Base-by-base conservation (phyloP, 495 filamentous ascomycete genomes). In the Aspergillus steynii region DNA sequence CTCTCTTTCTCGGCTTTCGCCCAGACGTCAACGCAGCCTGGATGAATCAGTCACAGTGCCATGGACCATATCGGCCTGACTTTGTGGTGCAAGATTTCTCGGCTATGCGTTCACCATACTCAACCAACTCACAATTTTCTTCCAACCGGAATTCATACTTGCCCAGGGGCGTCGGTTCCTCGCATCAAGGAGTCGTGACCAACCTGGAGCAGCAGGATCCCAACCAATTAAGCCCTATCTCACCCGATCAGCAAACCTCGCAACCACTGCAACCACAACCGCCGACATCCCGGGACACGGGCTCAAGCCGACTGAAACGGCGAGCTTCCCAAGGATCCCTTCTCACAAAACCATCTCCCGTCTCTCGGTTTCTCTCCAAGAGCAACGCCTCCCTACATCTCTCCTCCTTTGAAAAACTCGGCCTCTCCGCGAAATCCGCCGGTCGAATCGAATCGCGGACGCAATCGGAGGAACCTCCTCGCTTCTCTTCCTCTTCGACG, bases 271-370 rank as follows among this genome's bases (percentile, higher is more conserved):
- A 46, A 61, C 45, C 46, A 68, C 55, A 53, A 63, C 31, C 66
- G 51, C 47, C 60, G 58, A 34, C 61, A 54, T 26, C 64, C 66
- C 60, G 48, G 55, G 29, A 63, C 49, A 28, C 59, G 14, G 56
- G 63, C 51, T 64, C 66, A 3, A 55, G 65, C 51, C 68, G 71
- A 65, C 60, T 67, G 10, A 77, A 72, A 59, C 74, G 77, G 58
- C 71, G 77, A 65, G 75, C 77, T 52, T 79, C 77, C 4, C 75
- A 78, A 67, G 73, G 77, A 25, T 79, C 75, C 2, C 47, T 79
- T 7, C 65, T 75, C 20, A 72, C 74, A 9, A 74, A 70, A 64
- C 75, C 75, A 1, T 78, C 77, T 7, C 60, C 73, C 4, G 73
- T 78, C 42, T 77, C 77, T 47, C 74, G 75, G 1, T 79, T 78